Conservation (phyloP, 257 asterid species). For the Solanum arcanum region DNA sequence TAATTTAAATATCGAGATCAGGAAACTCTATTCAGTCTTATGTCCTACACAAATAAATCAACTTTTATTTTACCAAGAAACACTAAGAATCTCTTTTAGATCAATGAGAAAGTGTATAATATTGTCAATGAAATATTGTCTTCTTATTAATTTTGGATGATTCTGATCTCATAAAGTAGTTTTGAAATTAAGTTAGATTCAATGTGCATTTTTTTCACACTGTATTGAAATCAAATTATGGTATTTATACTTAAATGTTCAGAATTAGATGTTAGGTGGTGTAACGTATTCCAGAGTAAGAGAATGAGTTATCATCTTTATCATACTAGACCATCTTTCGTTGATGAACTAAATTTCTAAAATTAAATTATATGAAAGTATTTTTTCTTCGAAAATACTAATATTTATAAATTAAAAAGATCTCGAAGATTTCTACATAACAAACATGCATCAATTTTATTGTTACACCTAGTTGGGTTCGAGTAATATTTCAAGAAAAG, state of each 20-base stretch:
- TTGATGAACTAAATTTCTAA: background rate
- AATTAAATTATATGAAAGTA: background rate
- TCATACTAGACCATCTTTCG: background rate
- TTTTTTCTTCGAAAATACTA: background rate
- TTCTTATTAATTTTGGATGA: background rate
- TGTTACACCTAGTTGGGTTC: constrained; percentile 4
- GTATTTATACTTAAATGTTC: background rate
- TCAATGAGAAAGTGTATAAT: background rate
- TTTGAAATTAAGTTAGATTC: background rate
- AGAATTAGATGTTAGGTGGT: background rate
- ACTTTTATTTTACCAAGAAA: background rate
- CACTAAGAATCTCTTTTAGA: background rate
- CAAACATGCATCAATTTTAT: background rate
- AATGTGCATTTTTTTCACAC: background rate
- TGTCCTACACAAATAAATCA: background rate
- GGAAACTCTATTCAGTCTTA: fast-evolving
- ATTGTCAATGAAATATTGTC: background rate
- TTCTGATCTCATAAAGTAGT: background rate
- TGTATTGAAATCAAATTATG: background rate
- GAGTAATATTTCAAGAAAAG: constrained; percentile 3
- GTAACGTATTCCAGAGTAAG: background rate
- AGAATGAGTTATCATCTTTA: background rate
- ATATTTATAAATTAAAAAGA: background rate
- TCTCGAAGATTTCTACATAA: background rate
- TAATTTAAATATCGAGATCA: background rate